Evolutionary conservation across 106 monocot species (phyloP).

Genomic region (Posidonia australis): DNA sequence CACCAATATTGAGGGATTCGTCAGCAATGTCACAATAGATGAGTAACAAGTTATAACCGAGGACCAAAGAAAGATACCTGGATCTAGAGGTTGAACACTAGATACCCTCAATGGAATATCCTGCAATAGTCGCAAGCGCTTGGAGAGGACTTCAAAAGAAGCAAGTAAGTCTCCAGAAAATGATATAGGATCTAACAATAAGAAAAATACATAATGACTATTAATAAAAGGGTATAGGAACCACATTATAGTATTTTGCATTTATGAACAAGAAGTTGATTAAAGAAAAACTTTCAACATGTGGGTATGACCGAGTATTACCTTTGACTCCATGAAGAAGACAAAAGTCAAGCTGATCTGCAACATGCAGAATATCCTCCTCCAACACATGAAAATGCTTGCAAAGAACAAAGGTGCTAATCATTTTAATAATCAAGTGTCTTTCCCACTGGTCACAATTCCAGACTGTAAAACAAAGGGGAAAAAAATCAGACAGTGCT

Average conservation of each 20-base stretch:
- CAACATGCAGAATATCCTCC: slow-evolving; percentile 46
- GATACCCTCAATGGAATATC: slow-evolving; percentile 83
- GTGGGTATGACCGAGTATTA: slow-evolving; percentile 10
- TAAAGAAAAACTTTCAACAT: not conserved
- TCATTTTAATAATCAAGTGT: slow-evolving; percentile 72
- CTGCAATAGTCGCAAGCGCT: slow-evolving; percentile 50
- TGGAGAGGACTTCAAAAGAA: slow-evolving; percentile 67
- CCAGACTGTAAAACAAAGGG: slow-evolving; percentile 48
- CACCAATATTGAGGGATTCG: no score
- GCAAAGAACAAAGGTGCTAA: slow-evolving; percentile 43
- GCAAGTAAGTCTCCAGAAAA: slow-evolving; percentile 41
- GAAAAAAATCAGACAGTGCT: slow-evolving; percentile 6
- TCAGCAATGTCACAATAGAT: no score
- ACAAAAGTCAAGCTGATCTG: slow-evolving; percentile 88
- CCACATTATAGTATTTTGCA: no score
- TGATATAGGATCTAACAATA: slow-evolving; percentile 46
- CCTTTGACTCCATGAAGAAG: slow-evolving; percentile 66
- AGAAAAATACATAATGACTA: not conserved
- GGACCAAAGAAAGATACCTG: slow-evolving; percentile 37
- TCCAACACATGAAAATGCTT: slow-evolving; percentile 49
- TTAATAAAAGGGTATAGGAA: not conserved
- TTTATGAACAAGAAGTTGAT: no score
- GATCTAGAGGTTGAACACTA: slow-evolving; percentile 70
- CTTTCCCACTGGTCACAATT: slow-evolving; percentile 61
- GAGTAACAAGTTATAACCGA: not conserved